These are phyloP conservation scores for Heterobasidion annosum DNA, from an alignment of 1,284 basidiomycete genomes.

Conservation along the genomic window DNA sequence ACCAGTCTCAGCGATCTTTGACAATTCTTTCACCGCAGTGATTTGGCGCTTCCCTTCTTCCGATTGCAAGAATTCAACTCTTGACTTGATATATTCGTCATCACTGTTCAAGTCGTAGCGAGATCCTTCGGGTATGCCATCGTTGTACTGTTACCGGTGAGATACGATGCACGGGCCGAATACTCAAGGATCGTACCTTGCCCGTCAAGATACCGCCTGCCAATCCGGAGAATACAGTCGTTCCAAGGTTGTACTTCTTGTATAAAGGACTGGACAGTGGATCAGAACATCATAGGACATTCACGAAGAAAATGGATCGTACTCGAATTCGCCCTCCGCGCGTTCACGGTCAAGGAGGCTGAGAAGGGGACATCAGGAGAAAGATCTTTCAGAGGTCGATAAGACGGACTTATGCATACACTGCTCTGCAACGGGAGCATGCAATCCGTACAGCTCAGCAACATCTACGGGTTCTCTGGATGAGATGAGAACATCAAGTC, in stretches of 20 bases:
- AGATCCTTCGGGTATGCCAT: slow-evolving; percentile 47
- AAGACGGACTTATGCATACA: slow-evolving; percentile 41
- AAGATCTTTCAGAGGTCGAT: slow-evolving; percentile 2
- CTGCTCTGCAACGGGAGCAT: slow-evolving; percentile 74
- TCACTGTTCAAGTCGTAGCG: slow-evolving; percentile 48
- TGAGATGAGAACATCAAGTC: not conserved
- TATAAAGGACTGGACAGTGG: slow-evolving; percentile 37
- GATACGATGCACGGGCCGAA: not conserved
- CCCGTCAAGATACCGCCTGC: slow-evolving; percentile 66
- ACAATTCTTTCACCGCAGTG: slow-evolving; percentile 58
- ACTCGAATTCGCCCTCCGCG: slow-evolving; percentile 80
- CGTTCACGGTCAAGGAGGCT: slow-evolving; percentile 69
- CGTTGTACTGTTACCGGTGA: slow-evolving; percentile 25
- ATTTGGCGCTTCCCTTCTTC: slow-evolving; percentile 57
- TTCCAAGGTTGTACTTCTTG: slow-evolving; percentile 51
- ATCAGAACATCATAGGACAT: not conserved
- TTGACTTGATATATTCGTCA: slow-evolving; percentile 38
- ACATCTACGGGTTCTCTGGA: slow-evolving; percentile 34
- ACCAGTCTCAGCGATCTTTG: slow-evolving; percentile 54
- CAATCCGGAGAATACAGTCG: slow-evolving; percentile 72
- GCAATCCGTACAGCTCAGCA: slow-evolving; percentile 61
- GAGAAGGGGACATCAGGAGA: slow-evolving; percentile 1
- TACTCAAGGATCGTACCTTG: slow-evolving; percentile 32
- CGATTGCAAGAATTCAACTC: slow-evolving; percentile 26
- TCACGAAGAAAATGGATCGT: slow-evolving; percentile 11